phyloP scores from a whole-genome alignment of 108 stramenopile species.

The Conticribra weissflogii region DNA sequence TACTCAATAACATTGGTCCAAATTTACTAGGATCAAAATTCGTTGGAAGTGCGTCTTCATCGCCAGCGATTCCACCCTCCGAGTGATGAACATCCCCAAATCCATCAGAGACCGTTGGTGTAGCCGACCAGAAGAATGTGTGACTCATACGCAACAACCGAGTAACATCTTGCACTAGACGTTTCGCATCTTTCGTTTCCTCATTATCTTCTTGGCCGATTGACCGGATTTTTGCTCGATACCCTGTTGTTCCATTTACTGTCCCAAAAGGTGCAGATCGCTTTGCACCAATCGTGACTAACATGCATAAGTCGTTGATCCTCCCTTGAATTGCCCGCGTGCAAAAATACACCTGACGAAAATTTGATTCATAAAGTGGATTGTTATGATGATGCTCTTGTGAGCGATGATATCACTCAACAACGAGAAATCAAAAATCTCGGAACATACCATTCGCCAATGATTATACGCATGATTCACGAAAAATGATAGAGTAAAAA shows the following conservation, averaged over 20 bases:
- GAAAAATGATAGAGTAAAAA: slow-evolving; percentile 62
- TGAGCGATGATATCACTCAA: too few species aligned
- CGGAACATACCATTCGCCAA: slow-evolving; percentile 31
- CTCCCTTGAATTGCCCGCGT: slow-evolving; percentile 64
- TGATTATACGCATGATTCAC: slow-evolving; percentile 57
- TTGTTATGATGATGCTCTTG: background rate
- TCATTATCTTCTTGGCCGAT: background rate
- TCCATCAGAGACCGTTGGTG: slow-evolving; percentile 48
- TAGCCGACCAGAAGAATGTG: slow-evolving; percentile 69
- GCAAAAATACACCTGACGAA: slow-evolving; percentile 36
- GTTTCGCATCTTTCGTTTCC: slow-evolving; percentile 28
- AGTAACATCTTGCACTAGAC: slow-evolving; percentile 50
- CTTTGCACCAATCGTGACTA: slow-evolving; percentile 50
- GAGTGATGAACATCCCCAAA: slow-evolving; percentile 27
- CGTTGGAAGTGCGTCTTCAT: slow-evolving; percentile 13
- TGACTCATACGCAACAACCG: slow-evolving; percentile 57
- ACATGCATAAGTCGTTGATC: slow-evolving; percentile 66
- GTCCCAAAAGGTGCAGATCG: slow-evolving; percentile 31
- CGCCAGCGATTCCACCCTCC: slow-evolving; percentile 33
- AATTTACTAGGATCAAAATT: slow-evolving; percentile 44
- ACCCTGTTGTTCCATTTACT: slow-evolving; percentile 31
- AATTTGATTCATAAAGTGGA: background rate
- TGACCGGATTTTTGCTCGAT: background rate
- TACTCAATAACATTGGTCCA: slow-evolving; percentile 59
- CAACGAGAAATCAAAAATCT: too few species aligned